Base-by-base conservation (phyloP, 192 early-diverging fungal species). In the Coemansia sp. region DNA sequence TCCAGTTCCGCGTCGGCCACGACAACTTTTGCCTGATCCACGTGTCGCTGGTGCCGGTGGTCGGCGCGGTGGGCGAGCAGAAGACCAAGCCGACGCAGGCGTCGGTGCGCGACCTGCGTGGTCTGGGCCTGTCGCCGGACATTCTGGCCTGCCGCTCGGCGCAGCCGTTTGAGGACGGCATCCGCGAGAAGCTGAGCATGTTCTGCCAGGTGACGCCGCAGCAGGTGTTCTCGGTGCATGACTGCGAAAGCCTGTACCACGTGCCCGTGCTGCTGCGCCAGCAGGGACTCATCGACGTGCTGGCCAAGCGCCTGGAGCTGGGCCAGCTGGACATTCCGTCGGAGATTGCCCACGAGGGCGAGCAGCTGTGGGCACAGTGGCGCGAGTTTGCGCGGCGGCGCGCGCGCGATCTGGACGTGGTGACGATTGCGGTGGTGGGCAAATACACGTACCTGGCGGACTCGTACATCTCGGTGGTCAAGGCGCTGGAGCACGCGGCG, bases 21-120 rank as follows among this genome's bases (percentile, higher is more conserved):
- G 92, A 94, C 52, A 99, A 99, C 85, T 97, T 99, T 68, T 95
- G 88, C 55, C 67, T 97, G 65, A 94, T 96, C 59, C 97, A 97
- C 65, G 97, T 99, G 8, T 97, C 97, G 20, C 80, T 99, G 47
- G 87, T 99, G 8, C 97, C 97, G 25, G 87, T 97, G 12, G 91
- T 99, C 30, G 97, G 97, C 25, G 85, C 90, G 2, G 97, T 99
- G 25, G 94, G 94, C 50, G 97, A 99, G 70, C 97, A 99, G 72
- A 99, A 99, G 84, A 97, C 95, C 22, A 99, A 99, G 82, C 97
- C 97, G 50, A 99, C 97, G 8, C 97, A 99, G 69, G 83, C 89
- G n/a, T 92, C 88, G 27, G 89, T 99, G 32, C 83, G 94, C 57
- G 92, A 97, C 60, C 80, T 99, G 34, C 83, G 97, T 62, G 94